Evolutionary conservation across 208 protist species (phyloP), one percentile per base, ranked within the genome.

Genomic region (Endotrypanum monterogeii): DNA sequence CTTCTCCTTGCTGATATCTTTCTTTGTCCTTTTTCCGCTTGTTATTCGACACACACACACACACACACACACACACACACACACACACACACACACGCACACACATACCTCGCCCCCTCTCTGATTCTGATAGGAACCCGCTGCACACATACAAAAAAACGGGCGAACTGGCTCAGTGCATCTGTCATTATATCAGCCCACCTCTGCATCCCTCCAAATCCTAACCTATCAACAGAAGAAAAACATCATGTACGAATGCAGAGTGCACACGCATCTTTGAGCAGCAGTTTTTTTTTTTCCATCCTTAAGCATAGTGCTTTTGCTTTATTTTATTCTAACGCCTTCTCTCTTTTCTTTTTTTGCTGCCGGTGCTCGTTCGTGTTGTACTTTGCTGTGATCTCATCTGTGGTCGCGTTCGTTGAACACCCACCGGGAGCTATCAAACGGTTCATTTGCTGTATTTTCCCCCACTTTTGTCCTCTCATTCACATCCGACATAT

Each of bases 81-180:
- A 60, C 28, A 58, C 32, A 63, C 8, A 74, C 48, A 61, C 56
- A 14, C 20, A 11, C 52, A n/a, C n/a, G n/a, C n/a, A n/a, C n/a
- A n/a, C n/a, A n/a, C n/a, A n/a, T n/a, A n/a, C n/a, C n/a, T n/a
- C n/a, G n/a, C n/a, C n/a, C n/a, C n/a, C n/a, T n/a, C n/a, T n/a
- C n/a, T n/a, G n/a, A n/a, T n/a, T n/a, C n/a, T n/a, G n/a, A n/a
- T n/a, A n/a, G n/a, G n/a, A n/a, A n/a, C n/a, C n/a, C n/a, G n/a
- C n/a, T n/a, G n/a, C 6, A 41, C 32, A 63, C 50, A 51, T n/a
- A 61, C 35, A 67, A 14, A 67, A 25, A 62, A 30, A 18, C 23
- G 5, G 11, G 28, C 1, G 25, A 18, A 25, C 28, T 20, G 8
- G 0, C 55, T 30, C 55, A 3, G 25, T 1, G 20, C 25, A 61